Conservation (phyloP, 345 rosid species). For the Citrus glauca region DNA sequence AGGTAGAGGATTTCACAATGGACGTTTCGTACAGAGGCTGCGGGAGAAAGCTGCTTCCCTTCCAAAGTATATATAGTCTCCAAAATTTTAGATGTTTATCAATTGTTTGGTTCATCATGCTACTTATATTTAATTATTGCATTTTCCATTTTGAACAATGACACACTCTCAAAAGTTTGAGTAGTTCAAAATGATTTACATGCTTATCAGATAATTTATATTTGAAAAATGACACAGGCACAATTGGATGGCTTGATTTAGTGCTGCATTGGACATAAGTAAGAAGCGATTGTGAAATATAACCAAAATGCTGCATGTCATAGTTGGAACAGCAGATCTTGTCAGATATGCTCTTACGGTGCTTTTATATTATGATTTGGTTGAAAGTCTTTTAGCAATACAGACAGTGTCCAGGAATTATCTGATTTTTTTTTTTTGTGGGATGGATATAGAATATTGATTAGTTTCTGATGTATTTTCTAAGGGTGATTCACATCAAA, state of each 20-base stretch:
- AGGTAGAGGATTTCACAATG: conserved; percentile 61
- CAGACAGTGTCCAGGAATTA: background rate
- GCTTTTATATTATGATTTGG: background rate
- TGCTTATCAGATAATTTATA: background rate
- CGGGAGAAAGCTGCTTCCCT: conserved; percentile 46
- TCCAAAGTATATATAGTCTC: conserved; percentile 29
- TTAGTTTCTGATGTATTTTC: background rate
- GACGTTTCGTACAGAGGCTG: conserved; percentile 56
- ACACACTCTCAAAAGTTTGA: background rate
- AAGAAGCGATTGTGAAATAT: background rate
- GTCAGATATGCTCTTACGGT: background rate
- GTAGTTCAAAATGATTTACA: background rate
- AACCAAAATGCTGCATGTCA: background rate
- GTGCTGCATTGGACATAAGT: background rate
- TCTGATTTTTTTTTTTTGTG: background rate
- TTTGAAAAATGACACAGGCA: background rate
- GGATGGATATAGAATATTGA: background rate
- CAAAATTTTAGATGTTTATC: background rate
- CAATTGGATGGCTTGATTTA: background rate
- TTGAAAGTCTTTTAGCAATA: background rate
- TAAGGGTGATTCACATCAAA: background rate
- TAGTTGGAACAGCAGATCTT: background rate
- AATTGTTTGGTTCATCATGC: background rate
- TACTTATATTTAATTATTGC: background rate
- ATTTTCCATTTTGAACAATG: background rate